Evolutionary conservation across 345 rosid species (phyloP), one percentile per base, ranked within the genome.

Genomic region (Streptanthus diversifolius): DNA sequence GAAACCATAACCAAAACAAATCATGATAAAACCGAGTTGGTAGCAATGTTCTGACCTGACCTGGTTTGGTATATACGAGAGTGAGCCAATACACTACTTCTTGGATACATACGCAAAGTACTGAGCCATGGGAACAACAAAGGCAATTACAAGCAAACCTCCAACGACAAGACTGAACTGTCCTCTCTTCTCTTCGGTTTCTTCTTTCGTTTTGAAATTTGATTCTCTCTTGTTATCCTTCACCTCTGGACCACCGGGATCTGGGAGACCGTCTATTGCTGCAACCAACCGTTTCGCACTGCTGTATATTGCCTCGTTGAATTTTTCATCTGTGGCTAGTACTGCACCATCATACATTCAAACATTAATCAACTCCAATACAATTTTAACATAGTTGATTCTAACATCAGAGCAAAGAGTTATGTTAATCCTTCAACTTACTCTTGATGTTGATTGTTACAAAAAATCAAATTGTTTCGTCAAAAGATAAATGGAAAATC

Each of bases 81-180:
- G 59, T 27, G 56, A 13, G 59, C 29, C 43, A 62, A 33, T 19
- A 58, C 44, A 54, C 81, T 83, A 91, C 80, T 88, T 93, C 80
- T 61, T 88, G 63, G 98, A 93, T 56, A 93, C 85, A 80, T 93
- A 93, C 52, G 97, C 97, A 78, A 80, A 91, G 79, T 93, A 93
- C 61, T 93, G 97, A 29, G 96, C 97, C 98, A 93, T 93, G 8
- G 97, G 98, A 83, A 91, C 96, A 37, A 91, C 90, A 44, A 91
- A 93, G 55, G 98, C 95, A 79, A 93, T 85, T 67, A 88, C 98
- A 81, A 93, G 82, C 41, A 91, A 75, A 52, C 97, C 96, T 53
- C 98, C 97, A 76, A 93, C 96, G 21, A 93, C 98, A 41, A 93
- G 90, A 82, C 84, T 86, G 81, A 91, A 95, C 43, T 95, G 99